phyloP scores from a whole-genome alignment of 1,139 yeast species.

The Blastobotrys capitulatus region DNA sequence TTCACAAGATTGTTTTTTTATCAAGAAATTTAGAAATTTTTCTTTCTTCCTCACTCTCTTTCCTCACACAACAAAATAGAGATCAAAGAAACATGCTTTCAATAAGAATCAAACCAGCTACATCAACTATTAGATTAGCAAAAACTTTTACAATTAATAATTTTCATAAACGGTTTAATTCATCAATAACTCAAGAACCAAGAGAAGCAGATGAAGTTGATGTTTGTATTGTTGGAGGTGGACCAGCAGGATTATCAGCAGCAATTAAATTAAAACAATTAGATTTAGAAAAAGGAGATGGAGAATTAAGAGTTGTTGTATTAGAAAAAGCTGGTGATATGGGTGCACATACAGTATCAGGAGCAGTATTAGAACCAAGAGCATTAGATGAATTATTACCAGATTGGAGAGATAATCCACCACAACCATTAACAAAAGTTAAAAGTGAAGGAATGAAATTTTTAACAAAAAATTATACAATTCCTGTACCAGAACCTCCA shows the following conservation, averaged over 20 bases:
- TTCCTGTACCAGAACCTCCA: constrained; percentile 89
- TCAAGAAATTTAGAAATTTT: no score
- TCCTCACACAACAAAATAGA: neutral
- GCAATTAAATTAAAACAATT: constrained; percentile 85
- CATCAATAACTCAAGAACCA: constrained; percentile 37
- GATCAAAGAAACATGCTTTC: neutral
- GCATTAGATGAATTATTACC: constrained; percentile 85
- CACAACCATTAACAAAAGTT: constrained; percentile 70
- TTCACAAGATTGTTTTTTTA: no score
- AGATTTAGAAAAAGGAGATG: constrained; percentile 61
- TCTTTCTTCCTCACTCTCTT: neutral
- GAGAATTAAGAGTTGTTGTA: constrained; percentile 76
- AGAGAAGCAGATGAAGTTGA: constrained; percentile 83
- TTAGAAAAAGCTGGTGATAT: constrained; percentile 90
- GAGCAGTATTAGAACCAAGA: constrained; percentile 88
- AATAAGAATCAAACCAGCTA: neutral
- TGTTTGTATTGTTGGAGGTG: constrained; percentile 95
- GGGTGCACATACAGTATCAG: constrained; percentile 85
- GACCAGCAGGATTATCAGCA: constrained; percentile 94
- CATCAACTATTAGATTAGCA: neutral
- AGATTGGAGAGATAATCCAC: constrained; percentile 48
- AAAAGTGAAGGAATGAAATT: constrained; percentile 71
- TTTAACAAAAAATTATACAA: constrained; percentile 50
- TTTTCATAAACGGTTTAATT: constrained; percentile 6
- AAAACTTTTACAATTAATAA: neutral